phyloP scores from a whole-genome alignment of 2,329 filamentous ascomycete species.

The Pestalotiopsis sp. region DNA sequence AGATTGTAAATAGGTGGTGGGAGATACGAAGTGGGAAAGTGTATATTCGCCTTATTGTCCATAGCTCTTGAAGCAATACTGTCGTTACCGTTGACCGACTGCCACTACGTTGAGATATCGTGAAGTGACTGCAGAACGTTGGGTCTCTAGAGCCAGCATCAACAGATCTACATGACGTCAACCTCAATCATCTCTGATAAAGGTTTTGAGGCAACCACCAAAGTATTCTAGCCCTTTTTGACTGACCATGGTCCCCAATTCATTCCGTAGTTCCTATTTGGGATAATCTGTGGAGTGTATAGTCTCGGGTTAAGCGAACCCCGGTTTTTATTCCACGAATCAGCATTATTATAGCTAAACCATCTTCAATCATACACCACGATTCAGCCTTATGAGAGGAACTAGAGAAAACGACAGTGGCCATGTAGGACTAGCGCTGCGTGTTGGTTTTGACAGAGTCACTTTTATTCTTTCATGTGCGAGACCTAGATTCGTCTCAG shows the following conservation, averaged over 20 bases:
- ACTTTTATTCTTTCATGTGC: not conserved
- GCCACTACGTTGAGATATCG: not conserved
- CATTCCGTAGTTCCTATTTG: conserved; percentile 2
- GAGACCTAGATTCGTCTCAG: not conserved
- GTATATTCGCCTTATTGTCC: not conserved
- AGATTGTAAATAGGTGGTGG: not conserved
- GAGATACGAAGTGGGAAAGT: not conserved
- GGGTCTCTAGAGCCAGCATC: not conserved
- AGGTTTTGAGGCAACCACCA: too few relatives aligned
- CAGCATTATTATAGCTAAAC: not conserved
- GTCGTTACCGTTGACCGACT: not conserved
- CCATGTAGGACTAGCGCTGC: not conserved
- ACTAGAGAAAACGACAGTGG: not conserved
- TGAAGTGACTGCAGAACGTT: not conserved
- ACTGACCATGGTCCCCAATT: not conserved
- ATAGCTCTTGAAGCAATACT: conserved; percentile 2
- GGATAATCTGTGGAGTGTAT: not conserved
- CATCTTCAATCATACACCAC: not conserved
- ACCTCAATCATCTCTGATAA: not conserved
- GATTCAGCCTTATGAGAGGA: not conserved
- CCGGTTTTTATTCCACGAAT: conserved; percentile 5
- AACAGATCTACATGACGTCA: not conserved
- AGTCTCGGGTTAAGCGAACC: conserved; percentile 5
- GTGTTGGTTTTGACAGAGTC: not conserved
- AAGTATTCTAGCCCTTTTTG: not conserved